Base-by-base conservation (phyloP, 1,139 yeast genomes). In the Zygoascus meyerae region DNA sequence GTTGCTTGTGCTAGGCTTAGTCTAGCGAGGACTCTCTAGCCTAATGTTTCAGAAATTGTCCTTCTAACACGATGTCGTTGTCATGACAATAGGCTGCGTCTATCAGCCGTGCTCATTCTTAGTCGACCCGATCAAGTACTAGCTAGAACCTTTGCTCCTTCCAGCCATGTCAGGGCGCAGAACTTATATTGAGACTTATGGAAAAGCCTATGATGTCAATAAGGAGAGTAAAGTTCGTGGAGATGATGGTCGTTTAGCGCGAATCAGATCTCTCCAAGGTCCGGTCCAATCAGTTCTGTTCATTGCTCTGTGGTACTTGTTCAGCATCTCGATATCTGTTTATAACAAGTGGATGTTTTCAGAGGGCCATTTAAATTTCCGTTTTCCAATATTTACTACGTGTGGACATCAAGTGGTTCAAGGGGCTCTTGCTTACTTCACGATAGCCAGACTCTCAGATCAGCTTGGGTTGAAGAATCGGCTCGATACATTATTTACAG, bases 341-440 rank as follows among this genome's bases (percentile, higher is more conserved):
- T 92, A 92, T 69, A 92, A 92, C 71, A 92, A 90, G 66, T 90
- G 97, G 97, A 90, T 92, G 96, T 92, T 90, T 68, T 90, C 94
- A 37, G 63, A 65, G 42, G 74, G 66, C 63, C 86, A 78, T 12
- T 70, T 90, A 50, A 77, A 86, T 58, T 83, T 92, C 61, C 77
- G 79, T 42, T 92, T 79, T 63, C 98, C 98, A 1, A 76, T 92
- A 14, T 67, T 90, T 26, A 78, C 90, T 44, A 92, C 98, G 0
- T 72, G 90, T 5, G 74, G 84, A 55, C 98, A 92, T 65, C 97
- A 92, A 69, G 63, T 83, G 29, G 77, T 89, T 31, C 74, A 92
- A 51, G 51, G 56, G 32, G 36, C 50, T 6, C 53, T 59, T 35
- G 65, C 66, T 30, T 45, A 33, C 1, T 15, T 44, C 9, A 45